Evolutionary conservation across 2,329 filamentous ascomycete species (phyloP), one percentile per base, ranked within the genome.

Genomic region (Xylaria polymorpha): DNA sequence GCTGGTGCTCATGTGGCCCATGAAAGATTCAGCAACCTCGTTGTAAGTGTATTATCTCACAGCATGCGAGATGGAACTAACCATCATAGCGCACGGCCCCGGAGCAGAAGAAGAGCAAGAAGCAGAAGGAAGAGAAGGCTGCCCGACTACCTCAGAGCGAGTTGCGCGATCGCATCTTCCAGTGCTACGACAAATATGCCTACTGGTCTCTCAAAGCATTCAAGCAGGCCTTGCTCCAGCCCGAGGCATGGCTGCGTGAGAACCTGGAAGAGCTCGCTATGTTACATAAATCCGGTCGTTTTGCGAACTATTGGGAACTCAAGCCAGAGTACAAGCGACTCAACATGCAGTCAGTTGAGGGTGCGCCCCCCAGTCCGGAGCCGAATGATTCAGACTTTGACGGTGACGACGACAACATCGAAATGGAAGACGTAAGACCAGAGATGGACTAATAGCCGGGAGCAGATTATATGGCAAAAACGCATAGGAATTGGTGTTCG

Each of bases 141-240:
- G 92, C 93, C 41, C 94, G 96, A 82, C 94, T 98, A 82, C 91
- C 94, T 53, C 90, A 94, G 80, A 91, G 94, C 84, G 92, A 96
- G 76, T 89, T 99, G 71, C 83, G 97, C 81, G 94, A 98, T 82
- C 87, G 89, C 72, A 90, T 99, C 70, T 94, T 95, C 84, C 83
- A 87, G 58, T 92, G 91, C 78, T 99, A 98, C 88, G 88, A 91
- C 66, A 85, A 92, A 76, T 97, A 92, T 85, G 90, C 91, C 75
- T 98, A 96, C 81, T 99, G 95, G 94, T 90, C 92, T n/a, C 92
- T 98, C 85, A 94, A 93, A 77, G 89, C 92, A 5, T 87, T 99
- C 74, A 93, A 94, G 72, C 86, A 89, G 60, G 84, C 87, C 69
- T 88, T 97, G 46, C 88, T 91, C 68, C 96, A 99, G 81, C 96